Conservation (phyloP, 2,329 filamentous ascomycete species). For the Sphaerostilbella broomeana region DNA sequence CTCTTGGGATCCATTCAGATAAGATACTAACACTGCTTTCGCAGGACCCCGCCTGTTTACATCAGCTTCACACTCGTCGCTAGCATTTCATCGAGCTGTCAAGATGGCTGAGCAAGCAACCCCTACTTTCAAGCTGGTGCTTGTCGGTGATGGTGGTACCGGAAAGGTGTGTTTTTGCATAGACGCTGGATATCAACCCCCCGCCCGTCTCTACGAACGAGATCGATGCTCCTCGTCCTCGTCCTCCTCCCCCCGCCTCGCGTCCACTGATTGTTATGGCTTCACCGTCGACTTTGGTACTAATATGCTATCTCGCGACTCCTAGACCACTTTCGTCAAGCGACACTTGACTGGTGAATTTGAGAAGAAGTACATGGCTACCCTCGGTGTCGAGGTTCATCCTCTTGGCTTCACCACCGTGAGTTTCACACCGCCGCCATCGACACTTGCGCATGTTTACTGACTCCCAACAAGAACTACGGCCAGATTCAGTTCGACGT, state of each 20-base stretch:
- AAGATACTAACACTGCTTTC: conserved; percentile 28
- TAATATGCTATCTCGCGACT: conserved; percentile 7
- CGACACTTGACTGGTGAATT: conserved; percentile 99
- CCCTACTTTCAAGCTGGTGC: conserved; percentile 98
- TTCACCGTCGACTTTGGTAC: neutral
- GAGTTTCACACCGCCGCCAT: conserved; percentile 41
- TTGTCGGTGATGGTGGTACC: conserved; percentile 98
- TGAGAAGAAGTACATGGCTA: conserved; percentile 99
- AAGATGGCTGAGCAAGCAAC: conserved; percentile 56
- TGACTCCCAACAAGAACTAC: conserved; percentile 61
- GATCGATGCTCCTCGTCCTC: conserved; percentile 16
- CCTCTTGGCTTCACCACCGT: conserved; percentile 96
- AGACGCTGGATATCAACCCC: conserved; percentile 1
- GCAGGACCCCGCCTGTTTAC: conserved; percentile 44
- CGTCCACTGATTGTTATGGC: neutral
- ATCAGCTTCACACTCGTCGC: conserved; percentile 26
- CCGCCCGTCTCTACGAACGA: conserved; percentile 31
- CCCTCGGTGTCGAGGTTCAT: conserved; percentile 98
- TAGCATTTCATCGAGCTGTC: conserved; percentile 23
- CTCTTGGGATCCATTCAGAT: conserved; percentile 9
- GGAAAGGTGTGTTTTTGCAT: conserved; percentile 68
- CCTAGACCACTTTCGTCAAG: conserved; percentile 99
- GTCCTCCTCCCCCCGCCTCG: conserved; percentile 15
- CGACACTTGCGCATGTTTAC: conserved; percentile 15
- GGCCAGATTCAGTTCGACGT: conserved; percentile 98